Conservation (phyloP, 352 stramenopile genomes). For the Globisporangium takayamanum region DNA sequence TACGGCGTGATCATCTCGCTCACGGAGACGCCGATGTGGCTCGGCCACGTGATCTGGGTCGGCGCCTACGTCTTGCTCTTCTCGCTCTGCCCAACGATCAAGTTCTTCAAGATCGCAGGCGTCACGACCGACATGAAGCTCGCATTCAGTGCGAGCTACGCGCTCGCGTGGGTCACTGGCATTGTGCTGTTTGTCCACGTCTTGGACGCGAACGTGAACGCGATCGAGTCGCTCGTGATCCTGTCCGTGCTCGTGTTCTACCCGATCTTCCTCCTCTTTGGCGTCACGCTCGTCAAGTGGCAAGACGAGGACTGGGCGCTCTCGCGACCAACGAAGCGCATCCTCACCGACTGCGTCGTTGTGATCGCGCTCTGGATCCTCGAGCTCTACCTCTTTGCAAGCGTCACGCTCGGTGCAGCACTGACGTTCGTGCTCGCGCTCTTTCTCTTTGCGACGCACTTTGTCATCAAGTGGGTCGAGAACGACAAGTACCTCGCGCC, state of each 20-base stretch:
- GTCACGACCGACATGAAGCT: slow-evolving; percentile 54
- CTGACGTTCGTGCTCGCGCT: slow-evolving; percentile 54
- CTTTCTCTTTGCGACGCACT: slow-evolving; percentile 70
- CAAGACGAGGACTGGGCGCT: slow-evolving; percentile 64
- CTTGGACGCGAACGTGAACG: slow-evolving; percentile 52
- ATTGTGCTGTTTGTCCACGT: slow-evolving; percentile 68
- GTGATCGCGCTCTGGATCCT: slow-evolving; percentile 61
- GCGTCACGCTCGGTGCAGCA: slow-evolving; percentile 40
- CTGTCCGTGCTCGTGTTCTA: slow-evolving; percentile 76
- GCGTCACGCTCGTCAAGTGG: slow-evolving; percentile 73
- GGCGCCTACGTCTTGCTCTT: slow-evolving; percentile 57
- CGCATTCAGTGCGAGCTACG: slow-evolving; percentile 39
- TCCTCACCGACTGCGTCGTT: slow-evolving; percentile 22
- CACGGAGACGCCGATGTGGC: slow-evolving; percentile 57
- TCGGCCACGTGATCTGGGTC: slow-evolving; percentile 73
- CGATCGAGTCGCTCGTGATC: slow-evolving; percentile 67
- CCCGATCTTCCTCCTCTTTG: slow-evolving; percentile 66
- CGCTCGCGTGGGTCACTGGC: slow-evolving; percentile 61
- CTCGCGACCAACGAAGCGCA: slow-evolving; percentile 37
- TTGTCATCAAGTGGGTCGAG: slow-evolving; percentile 77
- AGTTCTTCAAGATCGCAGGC: slow-evolving; percentile 68
- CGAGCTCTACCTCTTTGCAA: slow-evolving; percentile 71
- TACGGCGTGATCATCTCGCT: slow-evolving; percentile 61
- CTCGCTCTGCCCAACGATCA: slow-evolving; percentile 61
- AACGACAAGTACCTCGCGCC: slow-evolving; percentile 80